Percentiles rank a stretch among this genome's conserved stretches.
Conservation (phyloP, 2,329 filamentous ascomycete genomes). For the Talaromyces sp. region DNA sequence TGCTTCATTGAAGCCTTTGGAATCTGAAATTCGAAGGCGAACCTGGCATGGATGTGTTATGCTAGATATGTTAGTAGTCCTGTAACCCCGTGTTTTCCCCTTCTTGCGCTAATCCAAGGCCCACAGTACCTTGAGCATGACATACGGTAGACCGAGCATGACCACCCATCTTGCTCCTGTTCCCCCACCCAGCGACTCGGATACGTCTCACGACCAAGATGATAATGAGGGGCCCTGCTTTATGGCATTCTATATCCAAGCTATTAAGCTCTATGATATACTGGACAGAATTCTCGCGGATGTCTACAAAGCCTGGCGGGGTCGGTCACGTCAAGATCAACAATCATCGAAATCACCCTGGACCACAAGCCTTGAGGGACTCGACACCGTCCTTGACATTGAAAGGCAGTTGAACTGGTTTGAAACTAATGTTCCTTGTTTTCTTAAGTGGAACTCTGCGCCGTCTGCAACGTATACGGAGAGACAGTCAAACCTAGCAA, state of each 20-base stretch:
- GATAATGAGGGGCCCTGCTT: slow-evolving; percentile 7
- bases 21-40: slow-evolving; percentile 33
- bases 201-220: slow-evolving; percentile 5
- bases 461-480: not conserved
- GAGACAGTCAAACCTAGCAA: not conserved
- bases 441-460: not conserved
- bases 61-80: slow-evolving; percentile 31
- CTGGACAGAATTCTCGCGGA: slow-evolving; percentile 30
- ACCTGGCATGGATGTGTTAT: slow-evolving; percentile 40
- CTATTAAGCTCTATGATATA: slow-evolving; percentile 25
- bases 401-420: not conserved
- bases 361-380: not conserved
- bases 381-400: not conserved
- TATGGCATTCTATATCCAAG: slow-evolving; percentile 24
- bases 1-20: slow-evolving; percentile 21
- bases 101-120: not conserved
- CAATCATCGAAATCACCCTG: not conserved
- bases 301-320: slow-evolving; percentile 27
- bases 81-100: not conserved
- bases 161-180: slow-evolving; percentile 24
- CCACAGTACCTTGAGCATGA: slow-evolving; percentile 35
- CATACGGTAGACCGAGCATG: slow-evolving; percentile 32
- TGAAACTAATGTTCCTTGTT: not conserved
- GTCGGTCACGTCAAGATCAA: not conserved
- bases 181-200: slow-evolving; percentile 16